phyloP scores from a whole-genome alignment of 768 basidiomycete species.

The Auricularia sp. region DNA sequence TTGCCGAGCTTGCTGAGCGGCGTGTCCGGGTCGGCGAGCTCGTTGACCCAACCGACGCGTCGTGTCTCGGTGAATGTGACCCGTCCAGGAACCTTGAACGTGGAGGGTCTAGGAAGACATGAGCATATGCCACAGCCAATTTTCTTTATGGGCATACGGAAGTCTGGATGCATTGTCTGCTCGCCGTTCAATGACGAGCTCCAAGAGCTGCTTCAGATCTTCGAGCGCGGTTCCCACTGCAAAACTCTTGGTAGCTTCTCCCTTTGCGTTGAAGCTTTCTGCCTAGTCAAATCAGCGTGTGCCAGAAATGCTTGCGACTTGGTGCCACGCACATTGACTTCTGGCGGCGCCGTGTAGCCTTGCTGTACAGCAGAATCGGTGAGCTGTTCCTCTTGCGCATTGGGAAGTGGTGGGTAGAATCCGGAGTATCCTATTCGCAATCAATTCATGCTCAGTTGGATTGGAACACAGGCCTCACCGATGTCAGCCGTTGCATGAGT shows the following conservation, averaged over 20 bases:
- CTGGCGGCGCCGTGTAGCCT: constrained; percentile 44
- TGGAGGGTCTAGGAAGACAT: constrained; percentile 36
- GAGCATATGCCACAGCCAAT: not conserved
- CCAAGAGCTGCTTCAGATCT: constrained; percentile 45
- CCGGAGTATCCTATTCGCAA: constrained; percentile 52
- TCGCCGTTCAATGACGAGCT: constrained; percentile 59
- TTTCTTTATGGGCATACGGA: constrained; percentile 39
- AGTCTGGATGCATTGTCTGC: constrained; percentile 45
- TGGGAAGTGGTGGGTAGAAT: constrained; percentile 63
- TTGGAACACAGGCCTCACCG: constrained; percentile 29
- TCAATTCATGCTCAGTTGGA: not conserved
- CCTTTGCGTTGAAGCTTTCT: constrained; percentile 52
- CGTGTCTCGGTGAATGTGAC: constrained; percentile 74
- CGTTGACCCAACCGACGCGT: constrained; percentile 72
- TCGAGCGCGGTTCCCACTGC: constrained; percentile 51
- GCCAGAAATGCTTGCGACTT: no score
- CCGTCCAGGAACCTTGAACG: constrained; percentile 73
- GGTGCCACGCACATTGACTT: constrained; percentile 44
- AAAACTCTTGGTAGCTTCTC: constrained; percentile 40
- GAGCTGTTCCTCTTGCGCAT: constrained; percentile 66
- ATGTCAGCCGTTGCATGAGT: constrained; percentile 59
- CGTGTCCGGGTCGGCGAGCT: constrained; percentile 70
- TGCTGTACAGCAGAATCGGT: constrained; percentile 54
- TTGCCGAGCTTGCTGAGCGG: constrained; percentile 75
- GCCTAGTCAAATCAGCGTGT: constrained; percentile 28